Evolutionary conservation across 331 rosid species (phyloP).

Genomic region (Phaseolus coccineus): DNA sequence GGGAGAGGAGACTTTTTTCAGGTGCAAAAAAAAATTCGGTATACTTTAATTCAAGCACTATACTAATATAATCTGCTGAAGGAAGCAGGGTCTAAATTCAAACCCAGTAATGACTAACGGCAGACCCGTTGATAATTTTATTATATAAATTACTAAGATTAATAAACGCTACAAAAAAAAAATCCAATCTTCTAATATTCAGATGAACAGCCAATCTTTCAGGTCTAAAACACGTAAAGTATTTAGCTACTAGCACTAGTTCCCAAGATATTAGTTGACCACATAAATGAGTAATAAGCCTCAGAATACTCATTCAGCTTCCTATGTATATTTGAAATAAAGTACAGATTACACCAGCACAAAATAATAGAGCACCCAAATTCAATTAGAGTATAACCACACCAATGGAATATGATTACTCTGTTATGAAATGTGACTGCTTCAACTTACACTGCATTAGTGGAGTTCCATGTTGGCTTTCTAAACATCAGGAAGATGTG

Average conservation of each 20-base stretch:
- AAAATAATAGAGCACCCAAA: constrained; percentile 7
- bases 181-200: constrained; percentile 6
- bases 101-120: constrained; percentile 19
- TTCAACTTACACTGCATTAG: constrained; percentile 13
- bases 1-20: neutral
- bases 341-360: neutral
- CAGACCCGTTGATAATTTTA: constrained; percentile 9
- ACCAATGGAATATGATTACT: constrained; percentile 15
- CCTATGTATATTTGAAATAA: constrained; percentile 16
- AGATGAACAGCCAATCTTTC: constrained; percentile 1
- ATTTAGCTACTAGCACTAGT: neutral
- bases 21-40: neutral
- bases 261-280: constrained; percentile 7
- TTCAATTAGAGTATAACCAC: constrained; percentile 16
- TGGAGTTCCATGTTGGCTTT: constrained; percentile 6
- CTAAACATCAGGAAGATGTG: neutral
- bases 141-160: constrained; percentile 12
- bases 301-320: constrained; percentile 1
- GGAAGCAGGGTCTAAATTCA: constrained; percentile 12
- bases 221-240: neutral
- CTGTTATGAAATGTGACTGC: constrained; percentile 20
- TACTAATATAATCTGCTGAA: neutral
- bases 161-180: constrained; percentile 4
- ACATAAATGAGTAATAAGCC: constrained; percentile 9
- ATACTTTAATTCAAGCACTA: constrained; percentile 15